Evolutionary conservation across 1,284 basidiomycete species (phyloP).

Genomic region (Amylostereum areolatum): DNA sequence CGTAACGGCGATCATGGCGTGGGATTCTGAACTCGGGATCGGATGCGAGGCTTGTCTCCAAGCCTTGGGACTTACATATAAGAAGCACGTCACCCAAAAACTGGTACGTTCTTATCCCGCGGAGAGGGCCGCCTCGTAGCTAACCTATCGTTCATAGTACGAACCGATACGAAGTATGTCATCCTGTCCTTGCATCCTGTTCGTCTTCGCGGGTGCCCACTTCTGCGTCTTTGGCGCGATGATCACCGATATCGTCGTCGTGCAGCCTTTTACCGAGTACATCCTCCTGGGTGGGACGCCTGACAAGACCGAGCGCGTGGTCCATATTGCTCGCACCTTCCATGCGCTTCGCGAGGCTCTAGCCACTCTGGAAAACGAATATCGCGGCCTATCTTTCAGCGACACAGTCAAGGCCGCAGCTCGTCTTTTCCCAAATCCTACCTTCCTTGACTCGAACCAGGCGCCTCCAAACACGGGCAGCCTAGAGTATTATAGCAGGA

Average conservation of each 20-base stretch:
- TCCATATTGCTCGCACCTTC: neutral
- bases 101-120: too few relatives aligned
- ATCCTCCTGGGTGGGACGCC: slow-evolving; percentile 8
- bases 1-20: too few relatives aligned
- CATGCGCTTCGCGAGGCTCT: neutral
- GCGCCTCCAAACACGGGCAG: neutral
- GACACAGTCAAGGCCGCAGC: neutral
- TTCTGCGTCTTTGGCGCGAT: slow-evolving; percentile 12
- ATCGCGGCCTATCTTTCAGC: neutral
- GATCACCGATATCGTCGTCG: slow-evolving; percentile 6
- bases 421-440: slow-evolving; percentile 1
- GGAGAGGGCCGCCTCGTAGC: too few relatives aligned
- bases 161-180: slow-evolving; percentile 1
- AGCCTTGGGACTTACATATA: too few relatives aligned
- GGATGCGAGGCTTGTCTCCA: too few relatives aligned
- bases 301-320: neutral
- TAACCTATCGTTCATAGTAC: too few relatives aligned
- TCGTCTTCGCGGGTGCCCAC: slow-evolving; percentile 13
- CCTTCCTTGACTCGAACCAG: neutral
- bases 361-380: neutral
- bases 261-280: slow-evolving; percentile 12
- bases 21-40: too few relatives aligned
- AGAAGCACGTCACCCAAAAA: too few relatives aligned
- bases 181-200: slow-evolving; percentile 10
- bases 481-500: neutral